Evolutionary conservation across 306 rosid species (phyloP).

Genomic region (Inga laurina): DNA sequence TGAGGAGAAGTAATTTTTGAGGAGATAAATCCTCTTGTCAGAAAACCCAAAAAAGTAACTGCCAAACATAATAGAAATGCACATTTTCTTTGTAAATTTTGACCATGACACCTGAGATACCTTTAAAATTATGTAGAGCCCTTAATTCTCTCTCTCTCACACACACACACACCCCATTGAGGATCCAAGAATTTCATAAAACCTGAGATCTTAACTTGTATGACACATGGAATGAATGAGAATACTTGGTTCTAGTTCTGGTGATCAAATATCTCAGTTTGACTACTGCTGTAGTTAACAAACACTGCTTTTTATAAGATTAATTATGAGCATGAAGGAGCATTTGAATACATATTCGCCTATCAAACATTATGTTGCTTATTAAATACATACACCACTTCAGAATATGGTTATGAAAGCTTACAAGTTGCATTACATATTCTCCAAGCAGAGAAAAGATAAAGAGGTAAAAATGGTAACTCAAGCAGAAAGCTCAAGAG

Average conservation of each 20-base stretch:
- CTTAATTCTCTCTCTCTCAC: background rate
- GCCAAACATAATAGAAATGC: constrained; percentile 18
- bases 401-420: background rate
- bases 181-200: background rate
- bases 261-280: constrained; percentile 17
- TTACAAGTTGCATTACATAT: background rate
- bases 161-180: background rate
- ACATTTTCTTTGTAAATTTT: background rate
- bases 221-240: background rate
- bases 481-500: background rate
- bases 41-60: constrained; percentile 2
- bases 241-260: background rate
- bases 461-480: background rate
- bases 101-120: background rate
- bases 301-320: background rate
- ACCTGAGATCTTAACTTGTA: background rate
- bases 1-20: constrained; percentile 29
- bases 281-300: background rate
- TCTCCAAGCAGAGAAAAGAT: background rate
- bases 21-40: background rate
- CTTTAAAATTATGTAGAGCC: background rate
- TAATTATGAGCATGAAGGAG: constrained; percentile 3
- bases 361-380: no score
- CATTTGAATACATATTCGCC: background rate
- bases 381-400: background rate